Conservation (phyloP, 2,329 filamentous ascomycete species). For the Beauveria sp. region DNA sequence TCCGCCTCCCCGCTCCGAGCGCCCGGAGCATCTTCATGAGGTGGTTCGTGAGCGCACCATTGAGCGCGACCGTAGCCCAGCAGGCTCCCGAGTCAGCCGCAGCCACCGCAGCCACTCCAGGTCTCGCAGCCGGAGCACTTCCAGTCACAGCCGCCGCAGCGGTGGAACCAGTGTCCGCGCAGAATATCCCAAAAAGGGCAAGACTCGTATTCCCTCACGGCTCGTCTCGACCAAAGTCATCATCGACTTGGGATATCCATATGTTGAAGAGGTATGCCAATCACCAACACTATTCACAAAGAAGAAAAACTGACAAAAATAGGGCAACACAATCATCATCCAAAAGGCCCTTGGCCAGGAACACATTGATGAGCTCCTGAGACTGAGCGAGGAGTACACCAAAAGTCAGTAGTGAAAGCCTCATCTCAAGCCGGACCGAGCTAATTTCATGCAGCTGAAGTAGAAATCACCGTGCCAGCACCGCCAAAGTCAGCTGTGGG, state of each 20-base stretch:
- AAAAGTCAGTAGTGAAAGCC: constrained; percentile 34
- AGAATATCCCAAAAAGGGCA: constrained; percentile 74
- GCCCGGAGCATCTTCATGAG: constrained; percentile 56
- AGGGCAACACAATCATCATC: constrained; percentile 77
- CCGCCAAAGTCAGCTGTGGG: constrained; percentile 35
- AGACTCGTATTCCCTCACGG: constrained; percentile 77
- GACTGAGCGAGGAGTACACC: constrained; percentile 70
- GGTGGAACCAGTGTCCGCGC: constrained; percentile 45
- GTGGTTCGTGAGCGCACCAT: constrained; percentile 40
- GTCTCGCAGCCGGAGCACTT: constrained; percentile 33
- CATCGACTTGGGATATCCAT: constrained; percentile 79
- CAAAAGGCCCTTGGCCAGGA: constrained; percentile 79
- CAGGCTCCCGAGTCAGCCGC: constrained; percentile 31
- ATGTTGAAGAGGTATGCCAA: constrained; percentile 66
- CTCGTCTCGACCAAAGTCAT: constrained; percentile 75
- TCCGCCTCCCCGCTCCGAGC: constrained; percentile 56
- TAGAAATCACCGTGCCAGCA: constrained; percentile 33
- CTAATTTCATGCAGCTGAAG: constrained; percentile 27
- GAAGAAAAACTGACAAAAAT: constrained; percentile 20
- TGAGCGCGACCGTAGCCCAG: constrained; percentile 32
- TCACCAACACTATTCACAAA: background rate
- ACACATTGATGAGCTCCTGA: constrained; percentile 85
- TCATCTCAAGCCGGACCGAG: background rate
- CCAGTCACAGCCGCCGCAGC: constrained; percentile 40
- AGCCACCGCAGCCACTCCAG: constrained; percentile 28